Base-by-base conservation (phyloP, 257 asterid genomes). In the Solanum chiquidenum region DNA sequence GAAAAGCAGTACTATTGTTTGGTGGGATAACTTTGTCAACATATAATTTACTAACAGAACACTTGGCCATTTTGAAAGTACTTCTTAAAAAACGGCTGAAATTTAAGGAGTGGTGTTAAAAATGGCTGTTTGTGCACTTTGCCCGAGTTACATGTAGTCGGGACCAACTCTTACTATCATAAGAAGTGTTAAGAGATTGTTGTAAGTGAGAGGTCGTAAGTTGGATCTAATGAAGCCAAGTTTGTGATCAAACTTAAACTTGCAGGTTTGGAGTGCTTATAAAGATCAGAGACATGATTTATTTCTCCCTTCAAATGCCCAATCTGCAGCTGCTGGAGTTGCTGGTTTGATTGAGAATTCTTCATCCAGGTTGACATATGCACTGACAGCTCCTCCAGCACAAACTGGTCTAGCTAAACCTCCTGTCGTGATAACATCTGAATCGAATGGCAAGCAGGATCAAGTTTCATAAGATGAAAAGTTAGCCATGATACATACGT, bases 251-350 rank as follows among this genome's bases (percentile, higher is more conserved):
- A 77, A 34, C 34, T 44, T 73, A 9, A 42, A n/a, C 85, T 9
- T 88, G 93, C 93, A 96, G 99, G 98, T 97, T 16, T 97, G 99
- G 99, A 91, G 93, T 93, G 99, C 99, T 74, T 97, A 97, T 87
- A 97, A 97, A 90, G 97, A 97, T 89, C 99, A 97, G 93, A 93
- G 93, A 89, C 99, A 97, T 34, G 99, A 97, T 90, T 96, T 97
- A 40, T 97, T 97, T 89, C 99, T 97, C 88, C 99, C 99, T 27
- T 97, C 98, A 89, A 97, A 94, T 90, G 98, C 98, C 75, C 99
- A 95, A 90, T 94, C 98, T 87, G 95, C 99, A 79, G 98, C 98
- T 73, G 99, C 99, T 64, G 99, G 99, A 69, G 96, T 97, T 91
- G 99, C 99, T 75, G 99, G 99, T 91, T 95, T 97, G 72, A 97